Evolutionary conservation across 345 rosid species (phyloP).

Genomic region (Combretum micranthum): DNA sequence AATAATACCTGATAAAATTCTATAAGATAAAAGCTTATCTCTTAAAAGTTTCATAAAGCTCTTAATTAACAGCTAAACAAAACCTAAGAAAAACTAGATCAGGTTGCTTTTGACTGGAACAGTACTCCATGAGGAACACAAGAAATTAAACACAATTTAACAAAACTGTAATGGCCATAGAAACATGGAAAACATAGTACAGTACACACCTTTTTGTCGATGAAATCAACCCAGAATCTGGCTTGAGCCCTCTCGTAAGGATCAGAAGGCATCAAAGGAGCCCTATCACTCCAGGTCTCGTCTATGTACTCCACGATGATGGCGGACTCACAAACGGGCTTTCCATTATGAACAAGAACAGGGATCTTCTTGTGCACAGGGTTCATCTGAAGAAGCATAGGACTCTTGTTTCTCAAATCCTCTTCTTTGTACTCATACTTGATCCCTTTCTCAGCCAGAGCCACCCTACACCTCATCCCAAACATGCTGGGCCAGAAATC

Average conservation of each 20-base stretch:
- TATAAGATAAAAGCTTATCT: too few relatives aligned
- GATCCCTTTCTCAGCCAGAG: constrained; percentile 18
- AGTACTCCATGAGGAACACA: too few relatives aligned
- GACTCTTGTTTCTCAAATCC: constrained; percentile 22
- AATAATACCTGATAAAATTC: too few relatives aligned
- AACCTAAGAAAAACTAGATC: too few relatives aligned
- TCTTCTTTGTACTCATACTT: constrained; percentile 18
- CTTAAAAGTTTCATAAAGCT: too few relatives aligned
- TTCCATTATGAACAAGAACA: constrained; percentile 7
- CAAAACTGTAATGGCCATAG: too few relatives aligned
- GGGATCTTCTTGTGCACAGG: constrained; percentile 8
- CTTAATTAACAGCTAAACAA: too few relatives aligned
- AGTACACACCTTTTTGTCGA: constrained; percentile 37
- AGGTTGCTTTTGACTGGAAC: too few relatives aligned
- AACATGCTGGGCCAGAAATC: constrained; percentile 29
- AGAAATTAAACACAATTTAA: too few relatives aligned
- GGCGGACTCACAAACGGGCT: constrained; percentile 9
- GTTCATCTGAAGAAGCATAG: constrained; percentile 7
- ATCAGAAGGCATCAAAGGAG: constrained; percentile 8
- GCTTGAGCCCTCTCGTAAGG: constrained; percentile 25
- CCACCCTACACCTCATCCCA: constrained; percentile 22
- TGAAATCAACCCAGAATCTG: constrained; percentile 26
- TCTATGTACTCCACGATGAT: constrained; percentile 10
- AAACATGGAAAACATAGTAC: too few relatives aligned
- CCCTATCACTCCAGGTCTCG: constrained; percentile 13